Evolutionary conservation across 1,284 basidiomycete species (phyloP).

Genomic region (Microbotryum scabiosae): DNA sequence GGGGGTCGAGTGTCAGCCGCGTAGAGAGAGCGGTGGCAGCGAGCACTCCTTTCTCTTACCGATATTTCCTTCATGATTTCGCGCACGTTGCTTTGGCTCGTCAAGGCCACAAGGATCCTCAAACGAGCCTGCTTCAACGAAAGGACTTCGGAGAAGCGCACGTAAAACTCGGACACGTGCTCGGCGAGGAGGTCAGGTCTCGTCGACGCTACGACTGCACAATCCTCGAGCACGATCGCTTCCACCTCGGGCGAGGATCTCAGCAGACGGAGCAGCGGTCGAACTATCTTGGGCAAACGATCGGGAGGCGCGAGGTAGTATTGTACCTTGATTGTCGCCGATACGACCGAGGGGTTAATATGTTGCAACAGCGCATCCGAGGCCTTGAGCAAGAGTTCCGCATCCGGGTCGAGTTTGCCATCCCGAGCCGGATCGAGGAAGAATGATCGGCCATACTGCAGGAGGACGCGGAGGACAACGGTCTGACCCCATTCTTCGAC

Average conservation of each 20-base stretch:
- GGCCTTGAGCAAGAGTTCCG: constrained; percentile 65
- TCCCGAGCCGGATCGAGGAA: constrained; percentile 56
- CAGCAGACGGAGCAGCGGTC: constrained; percentile 61
- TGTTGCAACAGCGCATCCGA: constrained; percentile 71
- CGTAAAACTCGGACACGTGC: constrained; percentile 57
- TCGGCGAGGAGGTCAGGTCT: constrained; percentile 54
- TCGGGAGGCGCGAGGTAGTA: constrained; percentile 62
- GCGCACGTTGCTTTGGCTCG: constrained; percentile 58
- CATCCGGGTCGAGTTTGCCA: constrained; percentile 53
- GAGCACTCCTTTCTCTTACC: constrained; percentile 44
- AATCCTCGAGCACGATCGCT: constrained; percentile 61
- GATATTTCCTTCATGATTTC: constrained; percentile 69
- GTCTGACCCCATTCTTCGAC: constrained; percentile 96
- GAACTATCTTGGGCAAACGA: constrained; percentile 50
- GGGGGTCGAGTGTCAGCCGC: not conserved
- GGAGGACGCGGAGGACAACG: constrained; percentile 65
- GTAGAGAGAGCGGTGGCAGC: too few species aligned
- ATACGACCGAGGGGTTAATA: constrained; percentile 75
- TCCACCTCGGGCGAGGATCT: constrained; percentile 54
- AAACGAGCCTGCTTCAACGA: constrained; percentile 53
- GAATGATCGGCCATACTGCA: constrained; percentile 76
- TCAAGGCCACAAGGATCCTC: constrained; percentile 56
- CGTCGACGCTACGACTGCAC: constrained; percentile 54
- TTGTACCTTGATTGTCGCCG: constrained; percentile 61
- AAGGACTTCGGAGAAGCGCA: constrained; percentile 51